Base-by-base conservation (phyloP, 805 yeast species). In the Saccharomycopsis selenospora region DNA sequence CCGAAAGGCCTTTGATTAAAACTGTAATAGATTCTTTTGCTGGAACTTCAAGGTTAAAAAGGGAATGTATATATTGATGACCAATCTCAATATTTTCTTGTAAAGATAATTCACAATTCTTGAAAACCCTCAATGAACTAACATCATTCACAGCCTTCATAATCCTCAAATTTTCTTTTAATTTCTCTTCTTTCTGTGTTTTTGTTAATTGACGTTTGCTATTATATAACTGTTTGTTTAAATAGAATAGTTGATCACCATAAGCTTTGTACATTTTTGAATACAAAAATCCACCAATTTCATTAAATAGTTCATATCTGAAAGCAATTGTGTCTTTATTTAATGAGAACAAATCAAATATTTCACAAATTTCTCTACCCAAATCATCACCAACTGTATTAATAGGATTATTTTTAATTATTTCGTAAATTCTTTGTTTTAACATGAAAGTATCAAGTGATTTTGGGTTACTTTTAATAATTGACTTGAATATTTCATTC, bases 11-110 rank as follows among this genome's bases (percentile, higher is more conserved):
- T 26, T 30, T 30, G 11, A 20, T 18, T 17, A 38, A 20, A 45
- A 44, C 41, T 29, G 41, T 2, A 43, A 36, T 17, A 41, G 29
- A 13, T 24, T 23, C 47, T 14, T 38, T 27, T 38, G 14, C 24
- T 13, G 24, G 40, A 18, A 29, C 42, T 43, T 30, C 48, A 4
- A 24, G 48, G 27, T 48, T 52, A 45, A n/a, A 48, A 28, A 27
- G 46, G 29, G 53, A 48, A 44, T 29, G 29, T 17, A 22, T 22
- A 38, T 45, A 42, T 22, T 40, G 14, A 38, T 44, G 47, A 20
- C 26, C 26, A 17, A 36, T 24, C 6, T 44, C 23, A 14, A 44
- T 33, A 25, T 44, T 27, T 7, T 36, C 38, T 20, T 33, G 38
- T 14, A 14, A 6, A 20, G 4, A 5, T 17, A 33, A 33, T 20